Evolutionary conservation across 257 asterid species (phyloP).

Genomic region (Capsicum chinense): DNA sequence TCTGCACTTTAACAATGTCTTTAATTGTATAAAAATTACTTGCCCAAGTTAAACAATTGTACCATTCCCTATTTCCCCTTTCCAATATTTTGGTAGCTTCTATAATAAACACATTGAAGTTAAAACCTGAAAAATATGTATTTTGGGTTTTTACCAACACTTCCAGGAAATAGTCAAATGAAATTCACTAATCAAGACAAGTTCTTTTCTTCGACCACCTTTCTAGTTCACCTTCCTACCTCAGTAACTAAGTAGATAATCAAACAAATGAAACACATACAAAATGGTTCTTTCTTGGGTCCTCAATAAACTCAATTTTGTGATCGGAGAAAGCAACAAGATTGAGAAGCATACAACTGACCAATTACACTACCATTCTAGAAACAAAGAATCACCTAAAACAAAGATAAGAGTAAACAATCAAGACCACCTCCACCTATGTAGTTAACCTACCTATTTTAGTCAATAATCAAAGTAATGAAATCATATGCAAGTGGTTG

Average conservation of each 20-base stretch:
- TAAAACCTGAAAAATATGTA: neutral
- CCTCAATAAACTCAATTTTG: neutral
- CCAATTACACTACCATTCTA: neutral
- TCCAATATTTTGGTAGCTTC: neutral
- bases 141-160: neutral
- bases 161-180: neutral
- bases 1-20: neutral
- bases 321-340: neutral
- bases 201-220: neutral
- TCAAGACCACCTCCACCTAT: neutral
- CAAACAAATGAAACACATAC: neutral
- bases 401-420: neutral
- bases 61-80: neutral
- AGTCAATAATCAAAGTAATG: no score
- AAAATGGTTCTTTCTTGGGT: neutral
- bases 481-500: no score
- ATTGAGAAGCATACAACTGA: neutral
- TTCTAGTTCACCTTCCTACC: neutral
- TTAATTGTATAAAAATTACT: neutral
- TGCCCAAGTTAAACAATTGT: neutral
- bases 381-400: neutral
- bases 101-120: conserved; percentile 6
- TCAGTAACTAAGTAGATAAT: conserved; percentile 4
- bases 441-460: no score
- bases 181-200: neutral